phyloP scores from a whole-genome alignment of 371 early-diverging fungal species.

The Nematocida sp. region DNA sequence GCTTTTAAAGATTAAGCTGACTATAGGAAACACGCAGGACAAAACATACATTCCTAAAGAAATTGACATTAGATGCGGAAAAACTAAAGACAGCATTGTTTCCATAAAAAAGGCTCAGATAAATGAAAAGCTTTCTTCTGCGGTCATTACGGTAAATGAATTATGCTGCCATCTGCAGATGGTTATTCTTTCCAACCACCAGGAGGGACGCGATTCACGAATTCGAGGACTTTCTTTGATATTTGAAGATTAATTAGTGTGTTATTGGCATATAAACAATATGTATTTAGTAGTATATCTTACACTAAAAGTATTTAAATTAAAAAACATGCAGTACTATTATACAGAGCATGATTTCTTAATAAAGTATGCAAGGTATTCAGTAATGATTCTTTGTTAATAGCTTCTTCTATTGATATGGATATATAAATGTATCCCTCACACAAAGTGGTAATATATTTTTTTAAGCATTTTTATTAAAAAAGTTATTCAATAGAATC shows the following conservation, averaged over 20 bases:
- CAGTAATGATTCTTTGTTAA: too few relatives aligned
- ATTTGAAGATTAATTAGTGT: slow-evolving; percentile 23
- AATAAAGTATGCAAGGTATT: too few relatives aligned
- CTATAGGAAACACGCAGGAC: slow-evolving; percentile 74
- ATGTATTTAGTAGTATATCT: too few relatives aligned
- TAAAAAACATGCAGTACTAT: too few relatives aligned
- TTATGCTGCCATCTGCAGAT: slow-evolving; percentile 72
- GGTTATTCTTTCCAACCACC: slow-evolving; percentile 75
- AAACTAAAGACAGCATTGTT: slow-evolving; percentile 70
- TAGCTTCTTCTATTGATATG: too few relatives aligned
- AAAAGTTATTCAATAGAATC: too few relatives aligned
- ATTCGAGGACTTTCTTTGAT: slow-evolving; percentile 70
- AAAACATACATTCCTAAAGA: slow-evolving; percentile 81
- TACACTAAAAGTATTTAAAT: too few relatives aligned
- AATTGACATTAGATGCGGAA: slow-evolving; percentile 73
- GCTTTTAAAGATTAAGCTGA: slow-evolving; percentile 71
- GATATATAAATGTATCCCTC: too few relatives aligned
- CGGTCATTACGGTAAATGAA: slow-evolving; percentile 68
- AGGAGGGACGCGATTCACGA: slow-evolving; percentile 82
- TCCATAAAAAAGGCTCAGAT: slow-evolving; percentile 68
- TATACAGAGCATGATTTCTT: too few relatives aligned
- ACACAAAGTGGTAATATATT: too few relatives aligned
- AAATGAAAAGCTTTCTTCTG: slow-evolving; percentile 73
- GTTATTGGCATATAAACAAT: too few relatives aligned
- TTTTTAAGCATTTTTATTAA: too few relatives aligned